These are phyloP conservation scores for Papiliotrema fonsecae DNA, from an alignment of 1,284 basidiomycete genomes.

Conservation along the genomic window DNA sequence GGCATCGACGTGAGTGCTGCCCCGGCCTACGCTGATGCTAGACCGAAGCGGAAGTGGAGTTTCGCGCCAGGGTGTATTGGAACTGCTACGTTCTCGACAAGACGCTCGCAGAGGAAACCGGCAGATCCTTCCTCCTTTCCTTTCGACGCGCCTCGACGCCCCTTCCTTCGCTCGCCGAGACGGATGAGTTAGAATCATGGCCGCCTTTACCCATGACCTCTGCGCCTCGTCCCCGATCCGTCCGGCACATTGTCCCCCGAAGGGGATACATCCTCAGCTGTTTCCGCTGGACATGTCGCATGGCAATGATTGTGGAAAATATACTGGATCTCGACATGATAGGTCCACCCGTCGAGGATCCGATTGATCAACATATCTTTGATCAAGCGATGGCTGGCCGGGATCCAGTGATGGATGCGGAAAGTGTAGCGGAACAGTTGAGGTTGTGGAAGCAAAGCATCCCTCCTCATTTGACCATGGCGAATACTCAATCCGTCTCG, in stretches of 20 bases:
- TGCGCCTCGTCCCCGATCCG: conserved; percentile 15
- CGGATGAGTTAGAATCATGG: conserved; percentile 14
- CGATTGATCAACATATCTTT: conserved; percentile 8
- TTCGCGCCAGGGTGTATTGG: conserved; percentile 48
- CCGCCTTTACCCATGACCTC: conserved; percentile 8
- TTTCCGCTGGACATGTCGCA: conserved; percentile 38
- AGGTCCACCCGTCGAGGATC: conserved; percentile 13
- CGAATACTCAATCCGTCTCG: conserved; percentile 10
- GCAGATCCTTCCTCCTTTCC: conserved; percentile 44
- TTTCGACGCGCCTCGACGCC: conserved; percentile 46
- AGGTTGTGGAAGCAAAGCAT: conserved; percentile 26
- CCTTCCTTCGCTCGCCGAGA: conserved; percentile 42
- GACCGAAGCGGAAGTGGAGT: conserved; percentile 32
- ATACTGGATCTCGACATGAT: conserved; percentile 37
- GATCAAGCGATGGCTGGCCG: background rate
- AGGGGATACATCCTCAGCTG: conserved; percentile 33
- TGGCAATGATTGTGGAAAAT: conserved; percentile 42
- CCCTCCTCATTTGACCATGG: conserved; percentile 27
- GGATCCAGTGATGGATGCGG: conserved; percentile 6
- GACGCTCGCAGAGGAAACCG: conserved; percentile 48
- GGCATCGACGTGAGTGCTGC: conserved; percentile 10
- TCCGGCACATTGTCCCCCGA: conserved; percentile 22
- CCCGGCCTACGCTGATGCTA: background rate
- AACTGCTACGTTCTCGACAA: conserved; percentile 50
- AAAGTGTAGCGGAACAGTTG: conserved; percentile 23